Base-by-base conservation (phyloP, 257 asterid genomes). In the Catharanthus roseus region DNA sequence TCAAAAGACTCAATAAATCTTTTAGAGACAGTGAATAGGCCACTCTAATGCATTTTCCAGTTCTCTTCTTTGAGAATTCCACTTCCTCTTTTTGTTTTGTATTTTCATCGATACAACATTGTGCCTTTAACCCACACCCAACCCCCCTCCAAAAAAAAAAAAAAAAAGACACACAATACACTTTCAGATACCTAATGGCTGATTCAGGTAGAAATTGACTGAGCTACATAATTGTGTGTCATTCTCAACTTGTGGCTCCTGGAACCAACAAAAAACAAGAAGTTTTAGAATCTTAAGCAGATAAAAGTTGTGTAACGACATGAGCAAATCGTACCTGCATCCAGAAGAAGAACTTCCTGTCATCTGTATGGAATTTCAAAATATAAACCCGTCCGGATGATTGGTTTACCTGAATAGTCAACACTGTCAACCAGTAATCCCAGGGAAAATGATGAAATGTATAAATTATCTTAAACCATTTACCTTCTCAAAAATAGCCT, bases 261-360 rank as follows among this genome's bases (percentile, higher is more conserved):
- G 84, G 23, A 82, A 79, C 57, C 74, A 85, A 77, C 73, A 39
- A 71, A 75, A 81, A 82, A 79, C 62, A 78, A 83, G 73, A 80
- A 79, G 72, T 12, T 0, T 69, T 10, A 69, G 62, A 8, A 28
- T 34, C 44, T 36, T 34, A 51, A 28, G 33, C 49, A 47, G 7
- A 5, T 23, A 38, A 33, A 45, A 42, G 29, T 18, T 39, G 18
- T 15, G 2, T 41, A 8, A 23, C 15, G n/a, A 47, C 1, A 58
- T 15, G 16, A 1, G n/a, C 47, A 47, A 69, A 72, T 73, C 15
- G 42, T 63, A 89, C 99, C 99, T 95, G 99, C 95, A 95, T 84
- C 99, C 97, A 95, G 68, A 83, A 91, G 92, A 95, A 95, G 62
- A 87, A 85, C 91, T 87, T 95, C 81, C 99, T 83, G 72, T 89